Evolutionary conservation across 2,329 filamentous ascomycete genomes (phyloP).

Genomic region (Xylariaceae sp.): DNA sequence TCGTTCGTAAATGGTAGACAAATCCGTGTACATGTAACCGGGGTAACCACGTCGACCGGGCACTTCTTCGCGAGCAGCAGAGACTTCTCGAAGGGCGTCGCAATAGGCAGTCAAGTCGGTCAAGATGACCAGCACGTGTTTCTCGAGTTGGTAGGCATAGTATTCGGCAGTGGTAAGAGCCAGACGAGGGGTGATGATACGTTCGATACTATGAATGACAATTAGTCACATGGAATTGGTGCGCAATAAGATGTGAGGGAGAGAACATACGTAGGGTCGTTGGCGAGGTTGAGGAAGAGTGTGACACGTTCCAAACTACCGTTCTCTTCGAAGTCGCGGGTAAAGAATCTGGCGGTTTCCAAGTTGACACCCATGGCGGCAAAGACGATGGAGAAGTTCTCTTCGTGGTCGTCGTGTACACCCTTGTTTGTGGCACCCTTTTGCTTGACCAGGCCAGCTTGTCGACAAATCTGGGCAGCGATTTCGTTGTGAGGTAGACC

Average conservation of each 20-base stretch:
- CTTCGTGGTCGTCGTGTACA: slow-evolving; percentile 92
- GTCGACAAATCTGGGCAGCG: slow-evolving; percentile 96
- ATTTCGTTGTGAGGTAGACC: slow-evolving; percentile 99
- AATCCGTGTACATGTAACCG: slow-evolving; percentile 99
- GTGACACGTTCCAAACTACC: slow-evolving; percentile 96
- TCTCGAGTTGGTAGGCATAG: slow-evolving; percentile 99
- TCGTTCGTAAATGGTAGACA: slow-evolving; percentile 99
- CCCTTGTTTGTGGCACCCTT: slow-evolving; percentile 83
- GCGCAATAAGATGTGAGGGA: neutral
- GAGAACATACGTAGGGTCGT: slow-evolving; percentile 83
- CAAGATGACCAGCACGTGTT: slow-evolving; percentile 98
- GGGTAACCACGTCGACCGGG: slow-evolving; percentile 98
- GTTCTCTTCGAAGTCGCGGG: slow-evolving; percentile 97
- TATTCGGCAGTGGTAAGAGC: slow-evolving; percentile 98
- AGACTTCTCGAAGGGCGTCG: slow-evolving; percentile 97
- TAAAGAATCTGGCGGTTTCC: slow-evolving; percentile 98
- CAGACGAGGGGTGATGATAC: slow-evolving; percentile 98
- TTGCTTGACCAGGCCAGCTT: slow-evolving; percentile 83
- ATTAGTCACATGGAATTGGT: slow-evolving; percentile 20
- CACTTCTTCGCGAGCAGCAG: slow-evolving; percentile 95
- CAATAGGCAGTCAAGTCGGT: slow-evolving; percentile 98
- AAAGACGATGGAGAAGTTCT: slow-evolving; percentile 99
- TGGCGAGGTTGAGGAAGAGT: slow-evolving; percentile 97
- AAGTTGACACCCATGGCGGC: slow-evolving; percentile 99
- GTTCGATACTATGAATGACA: slow-evolving; percentile 69